phyloP scores from a whole-genome alignment of 2,329 filamentous ascomycete species.

The Orbilia brochopaga region DNA sequence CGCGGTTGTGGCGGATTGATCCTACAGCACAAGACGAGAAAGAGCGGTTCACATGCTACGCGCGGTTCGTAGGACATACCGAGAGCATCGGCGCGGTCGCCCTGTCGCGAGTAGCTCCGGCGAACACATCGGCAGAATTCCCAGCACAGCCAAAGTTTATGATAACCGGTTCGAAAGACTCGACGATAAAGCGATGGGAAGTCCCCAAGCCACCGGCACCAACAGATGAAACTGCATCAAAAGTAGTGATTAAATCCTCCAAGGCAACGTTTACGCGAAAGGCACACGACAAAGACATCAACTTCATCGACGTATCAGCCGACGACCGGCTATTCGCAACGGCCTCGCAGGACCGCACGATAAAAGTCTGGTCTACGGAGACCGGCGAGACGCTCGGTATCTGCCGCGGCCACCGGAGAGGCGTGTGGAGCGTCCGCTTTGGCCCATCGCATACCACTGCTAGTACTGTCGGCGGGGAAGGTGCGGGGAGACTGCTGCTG shows the following conservation, averaged over 20 bases:
- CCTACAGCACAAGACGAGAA: conserved; percentile 61
- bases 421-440: conserved; percentile 95
- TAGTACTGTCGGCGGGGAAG: conserved; percentile 70
- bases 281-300: conserved; percentile 98
- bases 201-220: conserved; percentile 65
- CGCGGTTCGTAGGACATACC: conserved; percentile 85
- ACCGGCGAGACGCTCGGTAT: conserved; percentile 91
- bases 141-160: conserved; percentile 82
- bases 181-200: conserved; percentile 94
- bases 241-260: conserved; percentile 57
- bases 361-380: conserved; percentile 93
- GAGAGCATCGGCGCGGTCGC: conserved; percentile 91
- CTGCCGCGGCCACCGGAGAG: conserved; percentile 86
- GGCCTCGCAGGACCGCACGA: conserved; percentile 92
- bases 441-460: conserved; percentile 75
- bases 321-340: conserved; percentile 84
- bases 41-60: conserved; percentile 77
- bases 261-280: conserved; percentile 84
- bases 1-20: conserved; percentile 88
- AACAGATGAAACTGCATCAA: conserved; percentile 5
- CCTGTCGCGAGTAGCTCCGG: conserved; percentile 73
- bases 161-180: conserved; percentile 91
- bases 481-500: conserved; percentile 72
- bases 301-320: conserved; percentile 82
- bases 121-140: conserved; percentile 72